These are phyloP conservation scores for Pyricularia grisea DNA, from an alignment of 2,329 filamentous ascomycete genomes.

Conservation along the genomic window DNA sequence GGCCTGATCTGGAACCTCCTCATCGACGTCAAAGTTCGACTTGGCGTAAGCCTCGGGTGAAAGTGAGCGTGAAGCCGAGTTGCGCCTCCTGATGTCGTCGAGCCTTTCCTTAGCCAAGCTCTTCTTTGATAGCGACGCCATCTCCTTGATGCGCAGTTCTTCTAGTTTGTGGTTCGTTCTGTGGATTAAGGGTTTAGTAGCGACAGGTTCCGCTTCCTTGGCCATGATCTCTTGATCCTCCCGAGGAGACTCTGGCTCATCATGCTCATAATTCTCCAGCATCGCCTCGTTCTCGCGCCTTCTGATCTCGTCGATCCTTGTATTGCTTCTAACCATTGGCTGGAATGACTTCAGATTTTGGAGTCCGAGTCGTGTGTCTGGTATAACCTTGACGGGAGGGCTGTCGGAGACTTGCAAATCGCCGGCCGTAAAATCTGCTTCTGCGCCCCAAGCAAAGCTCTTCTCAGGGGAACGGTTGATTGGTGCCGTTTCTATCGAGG, in stretches of 20 bases:
- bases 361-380: slow-evolving; percentile 21
- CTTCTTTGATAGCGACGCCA: slow-evolving; percentile 31
- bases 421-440: slow-evolving; percentile 47
- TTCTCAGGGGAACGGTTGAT: slow-evolving; percentile 31
- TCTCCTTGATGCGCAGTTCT: slow-evolving; percentile 34
- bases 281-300: slow-evolving; percentile 14
- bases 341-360: slow-evolving; percentile 14
- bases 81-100: slow-evolving; percentile 42
- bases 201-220: neutral
- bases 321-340: slow-evolving; percentile 21
- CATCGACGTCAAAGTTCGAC: slow-evolving; percentile 15
- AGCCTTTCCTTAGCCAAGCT: slow-evolving; percentile 38
- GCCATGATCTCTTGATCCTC: slow-evolving; percentile 11
- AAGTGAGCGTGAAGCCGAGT: slow-evolving; percentile 29
- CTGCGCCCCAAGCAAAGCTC: slow-evolving; percentile 45
- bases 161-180: slow-evolving; percentile 36
- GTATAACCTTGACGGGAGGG: slow-evolving; percentile 36
- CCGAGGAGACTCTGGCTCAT: slow-evolving; percentile 1
- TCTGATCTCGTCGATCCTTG: slow-evolving; percentile 33
- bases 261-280: slow-evolving; percentile 11
- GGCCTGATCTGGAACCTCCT: neutral
- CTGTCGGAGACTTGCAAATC: slow-evolving; percentile 47
- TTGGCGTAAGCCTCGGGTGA: slow-evolving; percentile 29
- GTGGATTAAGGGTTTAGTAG: slow-evolving; percentile 8
- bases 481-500: slow-evolving; percentile 20